Base-by-base conservation (phyloP, 495 filamentous ascomycete species). In the Annulohypoxylon maeteangense region DNA sequence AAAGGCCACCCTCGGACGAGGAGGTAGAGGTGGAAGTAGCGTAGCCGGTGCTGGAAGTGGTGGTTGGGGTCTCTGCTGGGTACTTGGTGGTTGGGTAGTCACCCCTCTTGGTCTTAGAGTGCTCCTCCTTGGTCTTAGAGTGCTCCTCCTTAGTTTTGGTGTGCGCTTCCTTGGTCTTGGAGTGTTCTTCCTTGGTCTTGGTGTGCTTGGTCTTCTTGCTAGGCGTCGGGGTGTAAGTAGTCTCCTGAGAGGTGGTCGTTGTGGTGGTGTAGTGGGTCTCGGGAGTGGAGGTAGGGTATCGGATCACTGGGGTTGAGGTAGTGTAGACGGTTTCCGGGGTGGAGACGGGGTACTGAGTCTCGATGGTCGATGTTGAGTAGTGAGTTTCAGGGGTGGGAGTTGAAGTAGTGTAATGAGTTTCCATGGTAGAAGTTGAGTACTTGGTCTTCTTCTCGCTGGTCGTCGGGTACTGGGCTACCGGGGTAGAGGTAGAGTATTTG, bases 401-500 rank as follows among this genome's bases (percentile, higher is more conserved):
- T 6, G 58, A 56, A 14, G 66, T 68, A n/a, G 62, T 16, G 38
- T 65, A 65, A 2, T 59, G 32, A 22, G 29, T 31, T 29, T 65
- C 38, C 0, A 34, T 22, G 10, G 62, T 71, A 16, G 62, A 56
- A 20, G 62, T 60, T 4, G 63, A 20, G 51, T 62, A 67, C 18
- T 66, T n/a, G 3, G 34, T 32, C 29, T 71, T 53, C 29, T 71
- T 34, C 62, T 56, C 27, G 10, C 56, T 66, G 16, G 62, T 53
- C 5, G 53, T 56, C 32, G 70, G 51, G 64, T 68, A 62, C 64
- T 63, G 57, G 27, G 44, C 63, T 16, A 64, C 64, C 7, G 64
- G 65, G n/a, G 57, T 65, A 18, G 59, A 51, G 23, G 47, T 51
- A 14, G 47, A 51, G 47, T 51, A 29, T 7, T 51, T 51, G 22